A percentile compares a stretch with the other conserved stretches of the same genome.
Evolutionary conservation across 306 rosid genomes (phyloP).

Genomic region (Rubus idaeus): DNA sequence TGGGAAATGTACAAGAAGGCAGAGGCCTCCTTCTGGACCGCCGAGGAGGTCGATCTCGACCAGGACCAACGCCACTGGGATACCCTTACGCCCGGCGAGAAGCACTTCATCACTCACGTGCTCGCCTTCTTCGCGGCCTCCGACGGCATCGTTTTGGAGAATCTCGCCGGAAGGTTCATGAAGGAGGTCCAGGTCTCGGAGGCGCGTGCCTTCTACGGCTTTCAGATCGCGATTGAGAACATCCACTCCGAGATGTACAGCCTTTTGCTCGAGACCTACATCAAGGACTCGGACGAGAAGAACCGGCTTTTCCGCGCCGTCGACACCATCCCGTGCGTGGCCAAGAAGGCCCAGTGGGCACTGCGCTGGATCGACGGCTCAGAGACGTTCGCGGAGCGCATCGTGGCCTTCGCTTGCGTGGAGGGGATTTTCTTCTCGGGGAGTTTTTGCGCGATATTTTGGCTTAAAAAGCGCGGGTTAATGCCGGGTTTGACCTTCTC

Average conservation of each 20-base stretch:
- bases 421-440: constrained; percentile 93
- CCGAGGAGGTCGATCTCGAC: constrained; percentile 82
- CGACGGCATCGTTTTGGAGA: constrained; percentile 84
- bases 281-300: constrained; percentile 60
- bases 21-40: constrained; percentile 89
- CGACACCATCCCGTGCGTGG: constrained; percentile 71
- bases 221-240: constrained; percentile 84
- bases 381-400: constrained; percentile 50
- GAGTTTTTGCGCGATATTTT: constrained; percentile 76
- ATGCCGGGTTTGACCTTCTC: constrained; percentile 87
- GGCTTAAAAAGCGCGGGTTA: constrained; percentile 85
- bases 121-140: constrained; percentile 94
- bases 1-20: constrained; percentile 99
- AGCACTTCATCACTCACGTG: constrained; percentile 68
- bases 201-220: constrained; percentile 90
- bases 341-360: constrained; percentile 72
- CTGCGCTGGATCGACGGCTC: constrained; percentile 50
- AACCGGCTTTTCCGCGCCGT: constrained; percentile 57
- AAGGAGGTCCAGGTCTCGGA: constrained; percentile 75
- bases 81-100: constrained; percentile 55
- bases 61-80: constrained; percentile 64
- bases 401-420: constrained; percentile 79
- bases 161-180: constrained; percentile 83
- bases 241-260: constrained; percentile 95
- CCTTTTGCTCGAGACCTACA: constrained; percentile 70